These are phyloP conservation scores for Inga oerstediana DNA, from an alignment of 306 rosid genomes.

Conservation along the genomic window DNA sequence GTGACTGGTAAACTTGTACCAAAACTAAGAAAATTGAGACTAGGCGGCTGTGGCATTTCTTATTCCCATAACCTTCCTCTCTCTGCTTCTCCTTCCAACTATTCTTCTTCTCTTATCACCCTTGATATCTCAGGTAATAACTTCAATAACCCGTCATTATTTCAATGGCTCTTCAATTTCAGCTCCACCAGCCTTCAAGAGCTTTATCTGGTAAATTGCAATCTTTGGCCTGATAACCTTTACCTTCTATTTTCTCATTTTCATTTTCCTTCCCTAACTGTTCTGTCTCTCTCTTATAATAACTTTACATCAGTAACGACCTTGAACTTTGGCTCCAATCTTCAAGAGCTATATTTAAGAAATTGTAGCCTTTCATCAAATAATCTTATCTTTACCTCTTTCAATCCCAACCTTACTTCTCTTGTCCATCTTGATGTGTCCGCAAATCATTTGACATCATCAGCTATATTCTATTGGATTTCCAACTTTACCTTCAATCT, in stretches of 20 bases:
- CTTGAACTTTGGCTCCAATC: neutral
- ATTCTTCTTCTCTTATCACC: neutral
- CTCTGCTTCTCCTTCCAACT: neutral
- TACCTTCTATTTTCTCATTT: neutral
- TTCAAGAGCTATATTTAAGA: neutral
- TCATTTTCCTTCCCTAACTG: neutral
- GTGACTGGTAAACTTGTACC: neutral
- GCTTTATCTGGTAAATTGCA: neutral
- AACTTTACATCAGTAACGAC: neutral
- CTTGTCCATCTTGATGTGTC: neutral
- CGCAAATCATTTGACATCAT: neutral
- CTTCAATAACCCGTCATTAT: neutral
- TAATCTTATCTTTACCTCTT: neutral
- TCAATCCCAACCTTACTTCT: neutral
- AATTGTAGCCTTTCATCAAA: neutral
- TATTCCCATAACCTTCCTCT: neutral
- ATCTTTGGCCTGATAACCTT: neutral
- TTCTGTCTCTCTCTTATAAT: neutral
- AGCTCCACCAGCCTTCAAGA: neutral
- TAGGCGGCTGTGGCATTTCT: neutral
- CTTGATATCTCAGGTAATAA: constrained; percentile 12
- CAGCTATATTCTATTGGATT: neutral
- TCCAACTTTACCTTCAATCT: constrained; percentile 25
- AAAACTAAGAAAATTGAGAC: neutral
- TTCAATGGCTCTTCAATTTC: neutral